Percentiles rank a stretch among this genome's conserved stretches.
Evolutionary conservation across 2,329 filamentous ascomycete genomes (phyloP).

Genomic region (Huntiella moniliformis): DNA sequence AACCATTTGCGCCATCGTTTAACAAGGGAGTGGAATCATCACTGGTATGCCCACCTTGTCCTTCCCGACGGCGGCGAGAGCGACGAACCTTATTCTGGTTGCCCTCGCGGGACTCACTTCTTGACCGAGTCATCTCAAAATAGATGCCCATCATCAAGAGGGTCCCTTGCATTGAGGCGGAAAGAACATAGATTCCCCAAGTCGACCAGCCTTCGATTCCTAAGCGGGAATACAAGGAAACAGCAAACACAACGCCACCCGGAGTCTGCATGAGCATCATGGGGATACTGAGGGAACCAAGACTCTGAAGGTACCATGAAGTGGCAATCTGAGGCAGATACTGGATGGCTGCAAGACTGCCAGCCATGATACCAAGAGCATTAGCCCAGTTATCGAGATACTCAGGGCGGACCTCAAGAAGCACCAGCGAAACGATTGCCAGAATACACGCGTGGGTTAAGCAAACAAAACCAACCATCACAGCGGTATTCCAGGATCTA

Average conservation of each 20-base stretch:
- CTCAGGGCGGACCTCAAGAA: slow-evolving; percentile 42
- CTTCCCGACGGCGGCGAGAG: too few species aligned
- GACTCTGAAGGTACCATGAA: slow-evolving; percentile 67
- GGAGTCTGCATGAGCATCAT: slow-evolving; percentile 99
- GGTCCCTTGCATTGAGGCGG: slow-evolving; percentile 65
- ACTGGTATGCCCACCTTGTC: too few species aligned
- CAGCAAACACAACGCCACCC: slow-evolving; percentile 76
- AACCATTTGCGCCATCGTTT: background rate
- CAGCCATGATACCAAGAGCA: slow-evolving; percentile 60
- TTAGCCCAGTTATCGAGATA: slow-evolving; percentile 68
- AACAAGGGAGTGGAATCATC: background rate
- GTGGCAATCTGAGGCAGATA: slow-evolving; percentile 93
- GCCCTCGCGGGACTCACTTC: too few species aligned
- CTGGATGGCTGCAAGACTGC: slow-evolving; percentile 64
- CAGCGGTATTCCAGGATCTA: slow-evolving; percentile 49
- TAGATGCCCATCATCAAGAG: slow-evolving; percentile 64
- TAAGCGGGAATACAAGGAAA: slow-evolving; percentile 60
- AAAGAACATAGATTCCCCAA: slow-evolving; percentile 81
- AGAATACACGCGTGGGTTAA: slow-evolving; percentile 57
- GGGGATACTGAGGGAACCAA: slow-evolving; percentile 79
- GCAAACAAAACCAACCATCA: slow-evolving; percentile 54
- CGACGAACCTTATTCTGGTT: too few species aligned
- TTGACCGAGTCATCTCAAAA: slow-evolving; percentile 37
- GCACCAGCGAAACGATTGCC: slow-evolving; percentile 48
- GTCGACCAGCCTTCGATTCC: slow-evolving; percentile 81